Conservation (phyloP, 1,139 yeast genomes). For the Protomyces lactucae-debilis region DNA sequence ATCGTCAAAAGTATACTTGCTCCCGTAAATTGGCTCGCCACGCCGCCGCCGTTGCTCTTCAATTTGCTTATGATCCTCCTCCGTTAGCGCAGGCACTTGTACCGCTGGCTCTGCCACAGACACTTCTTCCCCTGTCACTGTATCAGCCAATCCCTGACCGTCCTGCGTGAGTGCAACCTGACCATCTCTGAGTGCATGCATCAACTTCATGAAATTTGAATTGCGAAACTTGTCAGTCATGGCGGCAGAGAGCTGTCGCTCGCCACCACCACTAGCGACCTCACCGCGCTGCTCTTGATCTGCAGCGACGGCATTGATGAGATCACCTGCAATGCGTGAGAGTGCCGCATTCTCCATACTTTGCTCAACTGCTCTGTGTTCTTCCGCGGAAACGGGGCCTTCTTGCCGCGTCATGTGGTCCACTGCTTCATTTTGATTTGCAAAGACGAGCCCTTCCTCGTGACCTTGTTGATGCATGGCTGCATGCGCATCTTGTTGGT, state of each 20-base stretch:
- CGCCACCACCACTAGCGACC: neutral
- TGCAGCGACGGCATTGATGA: slow-evolving; percentile 4
- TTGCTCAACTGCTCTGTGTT: neutral
- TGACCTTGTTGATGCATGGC: neutral
- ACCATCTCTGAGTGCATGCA: slow-evolving; percentile 40
- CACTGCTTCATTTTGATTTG: neutral
- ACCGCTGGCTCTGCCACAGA: neutral
- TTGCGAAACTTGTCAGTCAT: slow-evolving; percentile 39
- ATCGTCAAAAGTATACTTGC: neutral
- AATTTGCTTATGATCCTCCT: neutral
- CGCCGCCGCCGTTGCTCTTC: neutral
- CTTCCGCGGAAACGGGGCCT: neutral
- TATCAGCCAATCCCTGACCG: neutral
- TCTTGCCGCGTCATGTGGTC: neutral
- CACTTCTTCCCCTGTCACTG: neutral
- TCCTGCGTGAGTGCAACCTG: slow-evolving; percentile 39
- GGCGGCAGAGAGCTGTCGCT: neutral
- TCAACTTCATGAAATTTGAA: slow-evolving; percentile 42
- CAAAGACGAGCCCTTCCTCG: neutral
- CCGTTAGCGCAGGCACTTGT: neutral
- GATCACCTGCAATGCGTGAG: slow-evolving; percentile 16
- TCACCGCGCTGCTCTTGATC: slow-evolving; percentile 14
- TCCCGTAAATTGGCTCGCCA: neutral
- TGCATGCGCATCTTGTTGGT: neutral
- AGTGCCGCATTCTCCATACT: slow-evolving; percentile 7